Evolutionary conservation across 176 grass and related monocot genomes (phyloP).

Genomic region (Triticum monococcum): DNA sequence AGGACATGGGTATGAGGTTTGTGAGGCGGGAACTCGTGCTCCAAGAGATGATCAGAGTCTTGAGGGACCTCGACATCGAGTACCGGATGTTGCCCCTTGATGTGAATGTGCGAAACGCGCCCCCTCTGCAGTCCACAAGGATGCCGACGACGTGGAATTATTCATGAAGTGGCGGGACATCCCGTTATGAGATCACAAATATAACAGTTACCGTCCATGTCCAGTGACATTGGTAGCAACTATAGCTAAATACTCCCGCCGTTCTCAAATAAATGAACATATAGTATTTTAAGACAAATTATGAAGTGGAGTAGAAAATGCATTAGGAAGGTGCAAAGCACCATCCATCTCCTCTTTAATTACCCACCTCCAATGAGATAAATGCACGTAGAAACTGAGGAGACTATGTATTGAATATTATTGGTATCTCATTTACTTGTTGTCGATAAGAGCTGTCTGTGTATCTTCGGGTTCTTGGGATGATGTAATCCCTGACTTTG

Average conservation of each 20-base stretch:
- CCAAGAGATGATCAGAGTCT: slow-evolving; percentile 55
- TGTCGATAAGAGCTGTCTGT: too few relatives aligned
- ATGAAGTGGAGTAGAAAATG: too few relatives aligned
- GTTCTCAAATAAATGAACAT: background rate
- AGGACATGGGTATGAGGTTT: slow-evolving; percentile 54
- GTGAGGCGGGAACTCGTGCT: slow-evolving; percentile 46
- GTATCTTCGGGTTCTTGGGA: too few relatives aligned
- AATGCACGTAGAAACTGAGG: too few relatives aligned
- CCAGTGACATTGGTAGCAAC: background rate
- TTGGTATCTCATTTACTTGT: too few relatives aligned
- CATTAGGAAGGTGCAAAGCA: background rate
- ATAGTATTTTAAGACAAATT: too few relatives aligned
- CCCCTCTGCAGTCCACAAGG: slow-evolving; percentile 33
- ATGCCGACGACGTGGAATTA: slow-evolving; percentile 58
- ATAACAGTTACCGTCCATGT: background rate
- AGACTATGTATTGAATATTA: too few relatives aligned
- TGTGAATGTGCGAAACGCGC: slow-evolving; percentile 50
- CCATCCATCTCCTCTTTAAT: too few relatives aligned
- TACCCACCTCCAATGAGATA: too few relatives aligned
- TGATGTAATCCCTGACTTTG: too few relatives aligned
- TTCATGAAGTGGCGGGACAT: slow-evolving; percentile 2
- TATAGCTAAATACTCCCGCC: background rate
- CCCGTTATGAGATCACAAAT: background rate
- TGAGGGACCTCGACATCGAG: slow-evolving; percentile 67
- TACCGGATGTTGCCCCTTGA: slow-evolving; percentile 64